Conservation (phyloP, 192 early-diverging fungal species). For the Entomortierella parvispora region DNA sequence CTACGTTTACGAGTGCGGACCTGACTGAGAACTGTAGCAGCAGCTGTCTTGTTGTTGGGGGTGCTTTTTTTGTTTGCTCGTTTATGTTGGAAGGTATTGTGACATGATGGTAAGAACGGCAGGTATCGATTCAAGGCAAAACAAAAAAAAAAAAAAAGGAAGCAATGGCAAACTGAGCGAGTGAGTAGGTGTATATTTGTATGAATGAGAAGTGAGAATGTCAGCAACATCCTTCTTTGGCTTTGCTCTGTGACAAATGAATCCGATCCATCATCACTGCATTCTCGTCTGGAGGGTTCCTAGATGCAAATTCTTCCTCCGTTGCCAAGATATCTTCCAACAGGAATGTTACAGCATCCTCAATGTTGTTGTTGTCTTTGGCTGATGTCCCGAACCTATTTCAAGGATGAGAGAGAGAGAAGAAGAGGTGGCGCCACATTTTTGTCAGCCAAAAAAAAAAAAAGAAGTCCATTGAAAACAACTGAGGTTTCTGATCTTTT, state of each 20-base stretch:
- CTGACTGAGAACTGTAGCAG: too few species aligned
- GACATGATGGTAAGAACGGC: too few species aligned
- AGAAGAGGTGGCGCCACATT: too few species aligned
- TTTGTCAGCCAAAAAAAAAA: background rate
- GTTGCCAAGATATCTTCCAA: slow-evolving; percentile 44
- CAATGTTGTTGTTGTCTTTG: slow-evolving; percentile 63
- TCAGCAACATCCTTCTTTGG: slow-evolving; percentile 7
- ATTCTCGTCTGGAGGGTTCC: background rate
- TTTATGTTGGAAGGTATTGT: too few species aligned
- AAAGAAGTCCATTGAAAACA: too few species aligned
- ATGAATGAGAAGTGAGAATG: background rate
- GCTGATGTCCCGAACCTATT: slow-evolving; percentile 63
- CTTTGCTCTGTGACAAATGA: slow-evolving; percentile 7
- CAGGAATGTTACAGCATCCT: slow-evolving; percentile 59
- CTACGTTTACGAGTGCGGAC: too few species aligned
- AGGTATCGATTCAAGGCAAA: too few species aligned
- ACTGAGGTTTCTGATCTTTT: background rate
- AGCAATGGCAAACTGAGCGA: too few species aligned
- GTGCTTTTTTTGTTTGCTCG: too few species aligned
- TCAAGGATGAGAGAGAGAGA: background rate
- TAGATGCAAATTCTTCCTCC: slow-evolving; percentile 32
- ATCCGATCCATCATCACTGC: slow-evolving; percentile 1
- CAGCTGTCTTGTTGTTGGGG: too few species aligned
- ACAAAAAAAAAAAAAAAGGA: too few species aligned
- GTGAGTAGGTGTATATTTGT: background rate